These are phyloP conservation scores for Rhizomucor pusillus DNA, from an alignment of 371 early-diverging fungal genomes.

Conservation along the genomic window DNA sequence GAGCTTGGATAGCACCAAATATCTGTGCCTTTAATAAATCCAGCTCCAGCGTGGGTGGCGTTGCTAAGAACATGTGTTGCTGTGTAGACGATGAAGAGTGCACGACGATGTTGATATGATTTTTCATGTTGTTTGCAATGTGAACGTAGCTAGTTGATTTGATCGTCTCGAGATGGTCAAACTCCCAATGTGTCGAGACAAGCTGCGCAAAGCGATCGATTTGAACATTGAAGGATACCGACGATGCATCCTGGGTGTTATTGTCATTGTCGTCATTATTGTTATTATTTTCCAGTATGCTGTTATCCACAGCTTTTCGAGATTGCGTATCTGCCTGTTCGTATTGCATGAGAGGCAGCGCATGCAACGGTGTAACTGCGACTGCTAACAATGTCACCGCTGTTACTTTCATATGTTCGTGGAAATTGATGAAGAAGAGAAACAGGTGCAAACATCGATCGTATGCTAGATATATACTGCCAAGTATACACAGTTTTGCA, in stretches of 20 bases:
- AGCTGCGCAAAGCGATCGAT: conserved; percentile 40
- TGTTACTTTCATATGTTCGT: too few relatives aligned
- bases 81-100: conserved; percentile 6
- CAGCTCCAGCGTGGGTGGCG: conserved; percentile 29
- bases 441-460: too few relatives aligned
- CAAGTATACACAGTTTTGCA: not conserved
- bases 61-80: conserved; percentile 2
- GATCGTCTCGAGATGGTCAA: conserved; percentile 40
- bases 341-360: too few relatives aligned
- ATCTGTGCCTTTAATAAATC: conserved; percentile 42
- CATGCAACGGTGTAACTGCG: too few relatives aligned
- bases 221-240: conserved; percentile 9
- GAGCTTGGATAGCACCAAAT: conserved; percentile 41
- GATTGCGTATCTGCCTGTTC: too few relatives aligned
- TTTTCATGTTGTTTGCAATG: conserved; percentile 29
- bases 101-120: conserved; percentile 25
- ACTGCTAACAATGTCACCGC: too few relatives aligned
- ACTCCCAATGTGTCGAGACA: conserved; percentile 41
- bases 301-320: not conserved
- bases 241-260: too few relatives aligned
- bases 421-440: too few relatives aligned
- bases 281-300: too few relatives aligned
- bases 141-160: conserved; percentile 23
- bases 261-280: too few relatives aligned
- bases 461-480: too few relatives aligned